These are phyloP conservation scores for Tolypocladium tundrense DNA, from an alignment of 2,329 filamentous ascomycete genomes.

Conservation along the genomic window DNA sequence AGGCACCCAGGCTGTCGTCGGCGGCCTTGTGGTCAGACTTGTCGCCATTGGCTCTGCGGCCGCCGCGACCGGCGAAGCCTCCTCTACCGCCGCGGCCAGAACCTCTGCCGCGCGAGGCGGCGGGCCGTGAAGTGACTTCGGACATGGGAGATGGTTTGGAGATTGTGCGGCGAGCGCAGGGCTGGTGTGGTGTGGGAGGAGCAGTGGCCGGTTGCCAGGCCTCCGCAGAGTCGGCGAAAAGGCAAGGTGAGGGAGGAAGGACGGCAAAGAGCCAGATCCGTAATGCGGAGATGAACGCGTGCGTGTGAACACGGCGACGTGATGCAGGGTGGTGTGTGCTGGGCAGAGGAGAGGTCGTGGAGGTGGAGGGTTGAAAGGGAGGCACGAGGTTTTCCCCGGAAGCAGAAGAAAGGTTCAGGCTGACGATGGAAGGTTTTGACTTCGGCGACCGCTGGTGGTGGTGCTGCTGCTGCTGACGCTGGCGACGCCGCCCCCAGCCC, in stretches of 20 bases:
- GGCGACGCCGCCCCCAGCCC: slow-evolving; percentile 14
- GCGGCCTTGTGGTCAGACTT: slow-evolving; percentile 43
- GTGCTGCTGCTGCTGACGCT: not conserved
- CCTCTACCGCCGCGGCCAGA: slow-evolving; percentile 77
- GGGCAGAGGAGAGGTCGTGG: slow-evolving; percentile 9
- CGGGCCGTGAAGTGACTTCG: slow-evolving; percentile 80
- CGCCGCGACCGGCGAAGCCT: slow-evolving; percentile 61
- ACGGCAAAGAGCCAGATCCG: slow-evolving; percentile 17
- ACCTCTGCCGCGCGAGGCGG: slow-evolving; percentile 80
- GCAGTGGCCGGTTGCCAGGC: slow-evolving; percentile 26
- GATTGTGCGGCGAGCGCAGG: slow-evolving; percentile 9
- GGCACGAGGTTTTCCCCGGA: slow-evolving; percentile 27
- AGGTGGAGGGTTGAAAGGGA: slow-evolving; percentile 17
- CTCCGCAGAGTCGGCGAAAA: slow-evolving; percentile 22
- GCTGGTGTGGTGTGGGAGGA: slow-evolving; percentile 6
- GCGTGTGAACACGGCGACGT: slow-evolving; percentile 17
- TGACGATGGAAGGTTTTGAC: slow-evolving; percentile 24
- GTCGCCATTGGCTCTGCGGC: slow-evolving; percentile 69
- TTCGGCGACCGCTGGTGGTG: slow-evolving; percentile 14
- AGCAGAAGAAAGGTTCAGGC: slow-evolving; percentile 23
- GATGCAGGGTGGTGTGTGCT: slow-evolving; percentile 15
- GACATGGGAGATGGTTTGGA: slow-evolving; percentile 60
- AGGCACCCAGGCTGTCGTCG: slow-evolving; percentile 46
- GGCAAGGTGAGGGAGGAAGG: slow-evolving; percentile 18
- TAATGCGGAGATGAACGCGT: slow-evolving; percentile 18